Evolutionary conservation across 1,284 basidiomycete species (phyloP).

Genomic region (Coniferiporia weirii): DNA sequence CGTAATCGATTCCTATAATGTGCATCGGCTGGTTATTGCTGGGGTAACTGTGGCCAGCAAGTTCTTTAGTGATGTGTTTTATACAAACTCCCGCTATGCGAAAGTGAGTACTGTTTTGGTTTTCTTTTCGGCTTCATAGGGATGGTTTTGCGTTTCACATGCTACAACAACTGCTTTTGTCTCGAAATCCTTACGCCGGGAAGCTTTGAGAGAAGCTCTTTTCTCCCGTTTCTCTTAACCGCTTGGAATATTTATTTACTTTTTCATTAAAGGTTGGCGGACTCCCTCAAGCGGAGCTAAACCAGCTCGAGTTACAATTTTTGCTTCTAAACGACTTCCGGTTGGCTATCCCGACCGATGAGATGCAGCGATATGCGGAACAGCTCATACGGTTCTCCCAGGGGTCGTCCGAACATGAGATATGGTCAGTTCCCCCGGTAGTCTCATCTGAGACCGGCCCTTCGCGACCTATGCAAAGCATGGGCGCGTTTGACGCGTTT

Average conservation of each 20-base stretch:
- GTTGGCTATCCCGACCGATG: slow-evolving; percentile 80
- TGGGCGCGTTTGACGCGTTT: slow-evolving; percentile 52
- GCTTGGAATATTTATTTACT: not conserved
- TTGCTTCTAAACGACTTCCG: slow-evolving; percentile 94
- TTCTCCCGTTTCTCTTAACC: not conserved
- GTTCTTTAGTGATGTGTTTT: slow-evolving; percentile 98
- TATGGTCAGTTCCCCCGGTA: slow-evolving; percentile 22
- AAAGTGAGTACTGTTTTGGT: slow-evolving; percentile 59
- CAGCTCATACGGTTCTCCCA: slow-evolving; percentile 70
- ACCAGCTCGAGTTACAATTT: slow-evolving; percentile 96
- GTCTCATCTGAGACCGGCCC: slow-evolving; percentile 11
- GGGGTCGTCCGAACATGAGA: slow-evolving; percentile 29
- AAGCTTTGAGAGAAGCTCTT: too few relatives aligned
- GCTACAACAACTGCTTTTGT: not conserved
- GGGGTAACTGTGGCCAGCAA: slow-evolving; percentile 98
- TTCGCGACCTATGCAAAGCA: slow-evolving; percentile 41
- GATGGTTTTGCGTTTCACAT: too few relatives aligned
- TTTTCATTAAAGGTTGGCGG: slow-evolving; percentile 72
- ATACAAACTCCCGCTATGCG: slow-evolving; percentile 98
- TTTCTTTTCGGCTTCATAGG: not conserved
- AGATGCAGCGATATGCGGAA: slow-evolving; percentile 95
- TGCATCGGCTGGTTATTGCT: slow-evolving; percentile 94
- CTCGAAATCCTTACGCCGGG: not conserved
- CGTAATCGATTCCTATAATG: slow-evolving; percentile 95
- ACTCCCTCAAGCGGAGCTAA: slow-evolving; percentile 89